phyloP scores from a whole-genome alignment of 305 asterid genomes.

The Andrographis paniculata region DNA sequence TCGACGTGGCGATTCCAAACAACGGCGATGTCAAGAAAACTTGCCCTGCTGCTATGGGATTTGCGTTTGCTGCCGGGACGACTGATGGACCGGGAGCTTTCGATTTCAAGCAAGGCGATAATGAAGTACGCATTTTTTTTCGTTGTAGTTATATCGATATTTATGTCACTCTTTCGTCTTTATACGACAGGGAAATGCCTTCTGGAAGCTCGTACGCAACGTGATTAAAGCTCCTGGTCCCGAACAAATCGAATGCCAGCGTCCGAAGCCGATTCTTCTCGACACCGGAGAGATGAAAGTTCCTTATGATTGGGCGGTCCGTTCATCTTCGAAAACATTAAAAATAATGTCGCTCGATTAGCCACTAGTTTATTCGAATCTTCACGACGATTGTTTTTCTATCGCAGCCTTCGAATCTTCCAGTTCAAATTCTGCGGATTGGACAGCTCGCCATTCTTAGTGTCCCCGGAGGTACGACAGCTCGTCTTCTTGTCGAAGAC shows the following conservation, averaged over 20 bases:
- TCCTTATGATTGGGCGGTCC: slow-evolving; percentile 99
- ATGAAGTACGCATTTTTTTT: slow-evolving; percentile 38
- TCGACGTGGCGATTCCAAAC: slow-evolving; percentile 57
- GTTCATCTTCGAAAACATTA: slow-evolving; percentile 23
- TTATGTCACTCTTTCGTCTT: neutral
- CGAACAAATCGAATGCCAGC: slow-evolving; percentile 77
- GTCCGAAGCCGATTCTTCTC: slow-evolving; percentile 89
- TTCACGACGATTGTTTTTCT: slow-evolving; percentile 18
- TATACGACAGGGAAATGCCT: slow-evolving; percentile 68
- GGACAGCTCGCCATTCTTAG: slow-evolving; percentile 91
- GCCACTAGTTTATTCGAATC: too few species aligned
- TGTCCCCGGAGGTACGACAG: slow-evolving; percentile 84
- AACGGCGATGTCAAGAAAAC: slow-evolving; percentile 61
- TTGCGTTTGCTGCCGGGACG: slow-evolving; percentile 99
- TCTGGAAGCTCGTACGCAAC: slow-evolving; percentile 87
- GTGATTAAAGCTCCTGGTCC: slow-evolving; percentile 65
- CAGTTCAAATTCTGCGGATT: slow-evolving; percentile 83
- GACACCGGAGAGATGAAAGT: slow-evolving; percentile 97
- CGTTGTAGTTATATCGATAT: slow-evolving; percentile 14
- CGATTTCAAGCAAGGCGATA: slow-evolving; percentile 96
- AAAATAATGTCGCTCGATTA: neutral
- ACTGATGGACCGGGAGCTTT: slow-evolving; percentile 99
- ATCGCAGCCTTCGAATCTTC: slow-evolving; percentile 91
- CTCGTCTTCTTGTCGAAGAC: neutral
- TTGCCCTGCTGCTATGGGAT: slow-evolving; percentile 99